Base-by-base conservation (phyloP, 257 asterid species). In the Avicennia marina region DNA sequence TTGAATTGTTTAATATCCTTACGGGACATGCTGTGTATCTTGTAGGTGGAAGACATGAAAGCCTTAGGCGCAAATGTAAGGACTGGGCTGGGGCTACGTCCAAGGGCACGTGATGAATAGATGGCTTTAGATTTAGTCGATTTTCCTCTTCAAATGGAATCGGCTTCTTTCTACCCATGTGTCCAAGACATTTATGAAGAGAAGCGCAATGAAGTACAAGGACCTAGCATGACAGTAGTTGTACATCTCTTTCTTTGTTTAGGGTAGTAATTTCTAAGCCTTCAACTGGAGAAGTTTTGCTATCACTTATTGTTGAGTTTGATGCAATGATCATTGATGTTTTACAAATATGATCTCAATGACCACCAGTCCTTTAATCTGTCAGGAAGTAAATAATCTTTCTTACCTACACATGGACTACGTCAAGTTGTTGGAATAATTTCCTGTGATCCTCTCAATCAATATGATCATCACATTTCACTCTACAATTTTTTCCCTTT, bases 11-110 rank as follows among this genome's bases (percentile, higher is more conserved):
- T 9, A 20, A 11, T 66, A 16, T 18, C 21, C 64, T 47, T 27
- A 48, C 51, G 3, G 7, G 29, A 25, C 27, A 17, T 24, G 6
- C 21, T 21, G 11, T 56, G 58, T 22, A 48, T 45, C 20, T 50
- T 64, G 58, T 27, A 91, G 97, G 84, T 78, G 31, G 76, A 83
- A 66, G 95, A 89, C 62, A 70, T 84, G 77, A 80, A 77, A 82
- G 31, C 43, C 6, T 56, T 81, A 43, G 97, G 94, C 12, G 75
- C 73, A 65, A 74, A 70, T 53, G 73, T 81, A 71, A 81, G 87
- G 69, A 64, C 59, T 11, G 82, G 80, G 29, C 58, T 81, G 60
- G 89, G 95, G 22, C 11, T 60, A 66, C 82, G 69, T 26, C 70
- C 74, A 1, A 78, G 80, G 65, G 51, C 74, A 45, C 70, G 36